Base-by-base conservation (phyloP, 1,284 basidiomycete genomes). In the Boletus albobrunnescens region DNA sequence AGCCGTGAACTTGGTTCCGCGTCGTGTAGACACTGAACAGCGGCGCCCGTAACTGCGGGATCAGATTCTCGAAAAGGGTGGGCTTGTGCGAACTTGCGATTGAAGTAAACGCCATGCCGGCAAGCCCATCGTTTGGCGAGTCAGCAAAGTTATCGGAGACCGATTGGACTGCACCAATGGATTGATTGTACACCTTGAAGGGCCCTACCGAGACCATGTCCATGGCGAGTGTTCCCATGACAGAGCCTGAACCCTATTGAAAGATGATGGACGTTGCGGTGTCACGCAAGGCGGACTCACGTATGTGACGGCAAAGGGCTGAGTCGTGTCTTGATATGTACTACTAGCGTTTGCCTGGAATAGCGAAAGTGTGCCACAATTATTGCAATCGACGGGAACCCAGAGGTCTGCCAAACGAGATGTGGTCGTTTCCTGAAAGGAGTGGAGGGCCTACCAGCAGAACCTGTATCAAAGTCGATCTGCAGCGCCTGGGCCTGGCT, bases 31-130 rank as follows among this genome's bases (percentile, higher is more conserved):
- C 72, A 13, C 76, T 76, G 60, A 86, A 86, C 7, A 79, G 56
- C 6, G 78, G 74, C 0, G 70, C 62, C 1, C 65, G 56, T 16
- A 85, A 53, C 46, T 68, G 57, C 9, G 56, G 52, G 24, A 84
- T 73, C 37, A 85, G 60, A 53, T 78, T 84, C 60, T 87, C 84
- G 53, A 84, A 81, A 51, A 82, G 73, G 0, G 83, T 84, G 7
- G 75, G 71, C 44, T 71, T 48, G 12, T 58, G 60, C 0, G 69
- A 73, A 39, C 58, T 60, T 7, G 79, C 64, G 51, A 84, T 80
- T 16, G 71, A 68, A 23, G 77, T 65, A 52, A 82, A 86, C 10
- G 76, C 81, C 47, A 84, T 63, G 3, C 82, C 84, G 12, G 79
- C 58, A 16, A 84, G 67, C 3, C 82, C 82, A 41, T 73, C 73